Evolutionary conservation across 495 filamentous ascomycete species (phyloP).

Genomic region (Darksidea phi): DNA sequence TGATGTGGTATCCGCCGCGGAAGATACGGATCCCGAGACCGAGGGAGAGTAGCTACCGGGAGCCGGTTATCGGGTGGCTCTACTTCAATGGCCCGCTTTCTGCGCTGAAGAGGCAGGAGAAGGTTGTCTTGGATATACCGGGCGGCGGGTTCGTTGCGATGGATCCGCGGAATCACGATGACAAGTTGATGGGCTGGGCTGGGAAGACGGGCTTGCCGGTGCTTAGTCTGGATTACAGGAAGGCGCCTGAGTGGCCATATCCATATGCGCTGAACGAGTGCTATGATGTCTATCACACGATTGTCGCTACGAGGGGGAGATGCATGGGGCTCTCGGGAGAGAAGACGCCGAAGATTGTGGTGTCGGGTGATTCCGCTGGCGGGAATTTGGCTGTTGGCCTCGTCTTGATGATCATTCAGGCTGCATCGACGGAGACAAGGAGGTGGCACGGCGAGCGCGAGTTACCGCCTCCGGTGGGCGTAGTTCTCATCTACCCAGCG

Average conservation of each 20-base stretch:
- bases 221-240: constrained; percentile 87
- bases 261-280: constrained; percentile 95
- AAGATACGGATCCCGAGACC: constrained; percentile 82
- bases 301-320: constrained; percentile 71
- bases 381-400: constrained; percentile 84
- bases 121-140: constrained; percentile 85
- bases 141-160: constrained; percentile 96
- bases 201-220: constrained; percentile 79
- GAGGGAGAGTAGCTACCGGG: constrained; percentile 69
- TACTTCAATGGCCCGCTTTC: constrained; percentile 89
- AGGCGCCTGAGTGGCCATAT: constrained; percentile 92
- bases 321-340: constrained; percentile 82
- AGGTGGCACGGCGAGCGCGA: constrained; percentile 57
- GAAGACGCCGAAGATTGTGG: constrained; percentile 66
- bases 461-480: constrained; percentile 74
- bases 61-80: constrained; percentile 82
- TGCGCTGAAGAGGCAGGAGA: constrained; percentile 70
- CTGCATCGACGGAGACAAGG: constrained; percentile 55
- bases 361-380: constrained; percentile 91
- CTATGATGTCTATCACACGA: constrained; percentile 85
- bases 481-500: constrained; percentile 83
- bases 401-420: constrained; percentile 83
- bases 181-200: constrained; percentile 88
- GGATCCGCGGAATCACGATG: constrained; percentile 85
- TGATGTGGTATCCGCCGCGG: constrained; percentile 75